Conservation (phyloP, 495 filamentous ascomycete genomes). For the Parachaetomium inaequale region DNA sequence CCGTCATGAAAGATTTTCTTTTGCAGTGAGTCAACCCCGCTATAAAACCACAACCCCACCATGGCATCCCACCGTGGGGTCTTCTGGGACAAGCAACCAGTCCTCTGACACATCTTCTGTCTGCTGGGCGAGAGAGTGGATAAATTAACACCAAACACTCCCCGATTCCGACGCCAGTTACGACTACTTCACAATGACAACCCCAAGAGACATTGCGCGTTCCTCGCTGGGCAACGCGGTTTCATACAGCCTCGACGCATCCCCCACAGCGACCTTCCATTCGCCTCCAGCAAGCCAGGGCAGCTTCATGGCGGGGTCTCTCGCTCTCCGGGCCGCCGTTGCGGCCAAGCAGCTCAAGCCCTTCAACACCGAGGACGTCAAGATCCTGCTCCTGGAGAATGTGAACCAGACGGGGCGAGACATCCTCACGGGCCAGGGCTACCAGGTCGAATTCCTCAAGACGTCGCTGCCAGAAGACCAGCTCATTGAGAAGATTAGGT, state of each 20-base stretch:
- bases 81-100: slow-evolving; percentile 8
- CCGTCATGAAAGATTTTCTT: slow-evolving; percentile 31
- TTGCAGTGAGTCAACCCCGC: slow-evolving; percentile 29
- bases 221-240: slow-evolving; percentile 35
- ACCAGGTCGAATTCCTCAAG: slow-evolving; percentile 92
- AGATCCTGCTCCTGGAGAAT: slow-evolving; percentile 93
- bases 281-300: slow-evolving; percentile 44
- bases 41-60: slow-evolving; percentile 24
- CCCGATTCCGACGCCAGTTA: neutral
- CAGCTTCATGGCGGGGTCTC: slow-evolving; percentile 31
- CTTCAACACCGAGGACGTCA: slow-evolving; percentile 91
- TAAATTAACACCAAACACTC: slow-evolving; percentile 4
- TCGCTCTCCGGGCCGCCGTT: slow-evolving; percentile 19
- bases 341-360: slow-evolving; percentile 81
- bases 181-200: slow-evolving; percentile 34
- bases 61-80: slow-evolving; percentile 21
- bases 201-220: slow-evolving; percentile 40
- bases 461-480: slow-evolving; percentile 85
- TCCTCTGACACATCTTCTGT: slow-evolving; percentile 12
- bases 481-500: slow-evolving; percentile 96
- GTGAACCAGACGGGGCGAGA: slow-evolving; percentile 86
- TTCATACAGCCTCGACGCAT: slow-evolving; percentile 50
- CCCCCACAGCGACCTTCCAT: slow-evolving; percentile 61
- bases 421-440: slow-evolving; percentile 78
- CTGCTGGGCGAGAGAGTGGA: neutral